Conservation (phyloP, 768 basidiomycete species). For the Lactifluus hygrophoroides region DNA sequence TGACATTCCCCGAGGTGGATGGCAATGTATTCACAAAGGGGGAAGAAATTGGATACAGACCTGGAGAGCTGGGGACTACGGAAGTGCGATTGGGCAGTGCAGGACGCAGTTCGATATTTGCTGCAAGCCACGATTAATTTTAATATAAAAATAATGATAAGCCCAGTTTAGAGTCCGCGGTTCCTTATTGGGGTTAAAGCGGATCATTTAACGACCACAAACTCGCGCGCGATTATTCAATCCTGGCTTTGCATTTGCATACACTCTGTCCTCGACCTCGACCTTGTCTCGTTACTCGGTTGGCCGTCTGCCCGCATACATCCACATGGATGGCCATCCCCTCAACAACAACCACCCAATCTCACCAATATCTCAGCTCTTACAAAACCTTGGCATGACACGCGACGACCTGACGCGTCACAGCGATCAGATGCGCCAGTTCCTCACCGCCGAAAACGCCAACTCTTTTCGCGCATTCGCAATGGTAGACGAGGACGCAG, state of each 20-base stretch:
- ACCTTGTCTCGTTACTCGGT: too few species aligned
- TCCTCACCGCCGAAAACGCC: conserved; percentile 50
- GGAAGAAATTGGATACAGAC: conserved; percentile 39
- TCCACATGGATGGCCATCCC: conserved; percentile 5
- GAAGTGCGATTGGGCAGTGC: conserved; percentile 67
- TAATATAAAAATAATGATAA: not conserved
- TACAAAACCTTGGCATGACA: conserved; percentile 66
- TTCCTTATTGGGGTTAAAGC: conserved; percentile 1
- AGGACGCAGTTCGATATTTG: conserved; percentile 39
- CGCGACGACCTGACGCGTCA: conserved; percentile 64
- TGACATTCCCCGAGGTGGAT: conserved; percentile 53
- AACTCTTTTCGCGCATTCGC: conserved; percentile 39
- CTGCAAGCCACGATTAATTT: not conserved
- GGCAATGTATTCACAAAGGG: conserved; percentile 47
- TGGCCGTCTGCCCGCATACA: too few species aligned
- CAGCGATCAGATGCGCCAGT: conserved; percentile 74
- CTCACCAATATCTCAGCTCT: conserved; percentile 67
- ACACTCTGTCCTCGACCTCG: too few species aligned
- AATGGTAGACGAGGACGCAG: conserved; percentile 29
- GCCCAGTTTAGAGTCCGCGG: conserved; percentile 9
- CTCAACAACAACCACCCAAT: conserved; percentile 7
- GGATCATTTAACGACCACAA: not conserved
- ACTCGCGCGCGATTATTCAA: too few species aligned
- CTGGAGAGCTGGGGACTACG: conserved; percentile 48
- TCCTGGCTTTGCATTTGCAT: too few species aligned